phyloP scores from a whole-genome alignment of 1,284 basidiomycete genomes.

The Fomitopsis pinicola region DNA sequence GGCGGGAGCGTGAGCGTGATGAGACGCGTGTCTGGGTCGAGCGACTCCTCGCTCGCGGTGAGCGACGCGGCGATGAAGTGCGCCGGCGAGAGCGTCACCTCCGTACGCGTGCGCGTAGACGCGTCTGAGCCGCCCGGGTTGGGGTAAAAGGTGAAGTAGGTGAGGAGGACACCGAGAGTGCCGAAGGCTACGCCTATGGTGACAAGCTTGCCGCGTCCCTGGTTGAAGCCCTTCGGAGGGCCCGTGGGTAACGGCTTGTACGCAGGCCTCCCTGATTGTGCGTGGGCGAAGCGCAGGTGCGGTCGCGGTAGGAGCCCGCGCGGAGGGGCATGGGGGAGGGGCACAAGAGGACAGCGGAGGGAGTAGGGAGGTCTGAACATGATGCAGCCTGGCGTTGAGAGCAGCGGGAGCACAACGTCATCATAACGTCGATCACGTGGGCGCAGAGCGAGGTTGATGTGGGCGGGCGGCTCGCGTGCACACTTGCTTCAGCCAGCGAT shows the following conservation, averaged over 20 bases:
- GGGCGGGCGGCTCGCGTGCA: conserved; percentile 2
- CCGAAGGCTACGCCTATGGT: neutral
- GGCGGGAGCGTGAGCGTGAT: conserved; percentile 56
- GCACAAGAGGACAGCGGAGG: neutral
- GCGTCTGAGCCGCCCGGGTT: too few relatives aligned
- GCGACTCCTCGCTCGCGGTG: conserved; percentile 42
- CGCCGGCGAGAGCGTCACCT: conserved; percentile 35
- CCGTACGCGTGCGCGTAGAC: neutral
- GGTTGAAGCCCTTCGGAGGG: neutral
- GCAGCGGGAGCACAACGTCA: neutral
- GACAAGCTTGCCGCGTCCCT: neutral
- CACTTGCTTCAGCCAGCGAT: neutral
- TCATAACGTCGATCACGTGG: neutral
- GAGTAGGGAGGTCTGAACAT: neutral
- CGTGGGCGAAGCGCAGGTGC: neutral
- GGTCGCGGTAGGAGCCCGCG: neutral
- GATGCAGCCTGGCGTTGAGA: conserved; percentile 15
- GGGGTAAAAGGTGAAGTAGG: conserved; percentile 40
- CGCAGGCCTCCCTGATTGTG: neutral
- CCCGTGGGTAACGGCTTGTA: neutral
- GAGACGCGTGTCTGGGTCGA: conserved; percentile 38
- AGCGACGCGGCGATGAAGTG: conserved; percentile 65
- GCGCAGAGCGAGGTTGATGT: neutral
- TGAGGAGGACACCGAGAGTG: conserved; percentile 27
- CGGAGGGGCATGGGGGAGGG: neutral